Base-by-base conservation (phyloP, 805 yeast species). In the Pichia scutulata region DNA sequence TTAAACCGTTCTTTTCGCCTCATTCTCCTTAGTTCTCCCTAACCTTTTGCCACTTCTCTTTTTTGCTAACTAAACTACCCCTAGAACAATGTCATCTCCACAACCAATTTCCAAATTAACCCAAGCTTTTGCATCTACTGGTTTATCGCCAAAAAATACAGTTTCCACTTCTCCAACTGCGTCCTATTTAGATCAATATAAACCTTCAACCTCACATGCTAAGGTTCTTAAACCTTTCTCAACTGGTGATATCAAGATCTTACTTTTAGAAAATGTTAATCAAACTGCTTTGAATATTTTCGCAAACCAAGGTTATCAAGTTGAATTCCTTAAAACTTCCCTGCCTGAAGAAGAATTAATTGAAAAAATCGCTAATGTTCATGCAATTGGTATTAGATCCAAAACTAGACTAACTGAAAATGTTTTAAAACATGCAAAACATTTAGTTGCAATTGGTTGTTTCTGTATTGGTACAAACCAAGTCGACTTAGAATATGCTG, bases 381-480 rank as follows among this genome's bases (percentile, higher is more conserved):
- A 93, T 67, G 99, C 97, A 53, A 82, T 93, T 65, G 99, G 99
- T 71, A 90, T 93, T 65, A 87, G 99, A 75, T 93, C 98, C 53
- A 93, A 93, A 76, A 93, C 99, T 47, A 86, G 82, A 69, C 76
- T 93, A 64, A 87, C 89, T 40, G 84, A 80, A 58, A 81, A 81
- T 47, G 82, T 93, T 26, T 75, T 93, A 61, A 75, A 80, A 56
- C 87, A 86, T 61, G 99, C 99, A 51, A 85, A 83, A 68, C 88
- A 92, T 74, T 77, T 93, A 70, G 86, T 86, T 25, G 90, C 81
- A 30, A 75, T 93, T 70, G 99, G 99, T 51, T 93, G 99, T 75
- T 93, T 93, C 86, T 93, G 99, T 78, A 93, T 93, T 60, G 99
- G 99, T 64, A 93, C 98, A 54, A 93, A 93, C 74, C 99, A 93